Conservation (phyloP, 2,329 filamentous ascomycete genomes). For the Hawksworthiomyces lignivorus region DNA sequence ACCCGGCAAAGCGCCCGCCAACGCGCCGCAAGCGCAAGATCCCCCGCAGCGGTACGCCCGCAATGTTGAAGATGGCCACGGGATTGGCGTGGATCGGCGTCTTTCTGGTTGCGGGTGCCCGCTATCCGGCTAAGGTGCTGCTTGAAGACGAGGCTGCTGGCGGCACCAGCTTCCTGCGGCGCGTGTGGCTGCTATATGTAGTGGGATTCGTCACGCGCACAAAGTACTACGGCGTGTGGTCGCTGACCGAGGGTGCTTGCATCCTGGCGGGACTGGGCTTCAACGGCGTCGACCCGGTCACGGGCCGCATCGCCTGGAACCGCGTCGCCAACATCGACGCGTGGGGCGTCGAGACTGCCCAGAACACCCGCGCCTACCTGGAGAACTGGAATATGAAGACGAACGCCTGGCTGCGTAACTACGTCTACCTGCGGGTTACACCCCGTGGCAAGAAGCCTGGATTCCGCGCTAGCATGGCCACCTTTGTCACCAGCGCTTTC, state of each 20-base stretch:
- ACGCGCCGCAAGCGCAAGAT: slow-evolving; percentile 89
- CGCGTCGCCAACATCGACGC: slow-evolving; percentile 85
- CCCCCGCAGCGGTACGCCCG: slow-evolving; percentile 81
- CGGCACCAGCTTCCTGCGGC: slow-evolving; percentile 61
- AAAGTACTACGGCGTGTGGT: slow-evolving; percentile 98
- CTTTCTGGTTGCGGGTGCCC: slow-evolving; percentile 59
- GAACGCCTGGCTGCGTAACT: slow-evolving; percentile 93
- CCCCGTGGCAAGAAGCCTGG: slow-evolving; percentile 93
- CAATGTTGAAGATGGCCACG: slow-evolving; percentile 62
- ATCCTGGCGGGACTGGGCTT: slow-evolving; percentile 91
- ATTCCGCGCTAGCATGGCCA: slow-evolving; percentile 88
- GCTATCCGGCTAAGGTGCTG: slow-evolving; percentile 45
- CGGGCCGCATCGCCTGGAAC: slow-evolving; percentile 83
- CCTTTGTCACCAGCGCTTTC: slow-evolving; percentile 87
- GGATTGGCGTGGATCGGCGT: slow-evolving; percentile 73
- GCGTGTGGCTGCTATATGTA: slow-evolving; percentile 76
- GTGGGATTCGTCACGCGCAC: slow-evolving; percentile 72
- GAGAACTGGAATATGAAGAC: slow-evolving; percentile 98
- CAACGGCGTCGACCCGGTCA: slow-evolving; percentile 80
- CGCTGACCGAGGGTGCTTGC: slow-evolving; percentile 84
- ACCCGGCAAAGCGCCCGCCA: slow-evolving; percentile 75
- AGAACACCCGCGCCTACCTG: slow-evolving; percentile 88
- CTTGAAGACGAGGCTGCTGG: slow-evolving; percentile 47
- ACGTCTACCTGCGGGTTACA: slow-evolving; percentile 90
- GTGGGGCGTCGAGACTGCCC: slow-evolving; percentile 76